Evolutionary conservation across 805 yeast genomes (phyloP).

Genomic region (Monosporozyma aerobia): DNA sequence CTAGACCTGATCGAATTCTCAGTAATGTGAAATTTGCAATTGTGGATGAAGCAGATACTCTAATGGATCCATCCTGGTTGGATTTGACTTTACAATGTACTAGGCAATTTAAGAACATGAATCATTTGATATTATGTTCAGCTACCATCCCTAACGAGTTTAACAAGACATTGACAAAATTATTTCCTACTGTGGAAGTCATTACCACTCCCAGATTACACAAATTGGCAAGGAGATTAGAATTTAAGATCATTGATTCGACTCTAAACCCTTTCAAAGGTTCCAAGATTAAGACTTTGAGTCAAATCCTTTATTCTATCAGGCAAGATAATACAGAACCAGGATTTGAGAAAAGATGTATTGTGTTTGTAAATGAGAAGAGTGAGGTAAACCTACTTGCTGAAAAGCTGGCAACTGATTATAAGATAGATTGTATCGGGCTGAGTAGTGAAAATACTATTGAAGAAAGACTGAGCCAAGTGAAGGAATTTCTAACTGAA

Average conservation of each 20-base stretch:
- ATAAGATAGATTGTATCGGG: slow-evolving; percentile 52
- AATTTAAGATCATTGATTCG: slow-evolving; percentile 68
- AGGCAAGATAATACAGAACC: slow-evolving; percentile 73
- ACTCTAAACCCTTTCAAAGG: slow-evolving; percentile 73
- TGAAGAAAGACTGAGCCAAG: slow-evolving; percentile 47
- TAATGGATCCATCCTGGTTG: slow-evolving; percentile 74
- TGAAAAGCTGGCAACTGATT: slow-evolving; percentile 38
- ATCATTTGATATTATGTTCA: slow-evolving; percentile 66
- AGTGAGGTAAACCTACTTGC: slow-evolving; percentile 53
- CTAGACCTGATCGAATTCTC: slow-evolving; percentile 33
- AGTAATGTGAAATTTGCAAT: slow-evolving; percentile 52
- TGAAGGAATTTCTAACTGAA: slow-evolving; percentile 56
- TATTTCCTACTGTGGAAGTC: slow-evolving; percentile 58
- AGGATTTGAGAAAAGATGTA: slow-evolving; percentile 65
- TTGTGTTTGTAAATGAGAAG: slow-evolving; percentile 77
- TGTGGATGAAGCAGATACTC: slow-evolving; percentile 89
- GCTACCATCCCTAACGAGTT: slow-evolving; percentile 85
- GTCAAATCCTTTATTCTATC: slow-evolving; percentile 82
- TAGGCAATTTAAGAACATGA: slow-evolving; percentile 41
- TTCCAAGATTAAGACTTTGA: slow-evolving; percentile 72
- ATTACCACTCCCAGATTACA: slow-evolving; percentile 78
- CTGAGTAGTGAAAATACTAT: slow-evolving; percentile 58
- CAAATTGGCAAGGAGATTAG: slow-evolving; percentile 68
- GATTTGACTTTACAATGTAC: slow-evolving; percentile 53
- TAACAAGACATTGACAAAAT: slow-evolving; percentile 45